Evolutionary conservation across 768 basidiomycete genomes (phyloP).

Genomic region (Auriculariales sp.): DNA sequence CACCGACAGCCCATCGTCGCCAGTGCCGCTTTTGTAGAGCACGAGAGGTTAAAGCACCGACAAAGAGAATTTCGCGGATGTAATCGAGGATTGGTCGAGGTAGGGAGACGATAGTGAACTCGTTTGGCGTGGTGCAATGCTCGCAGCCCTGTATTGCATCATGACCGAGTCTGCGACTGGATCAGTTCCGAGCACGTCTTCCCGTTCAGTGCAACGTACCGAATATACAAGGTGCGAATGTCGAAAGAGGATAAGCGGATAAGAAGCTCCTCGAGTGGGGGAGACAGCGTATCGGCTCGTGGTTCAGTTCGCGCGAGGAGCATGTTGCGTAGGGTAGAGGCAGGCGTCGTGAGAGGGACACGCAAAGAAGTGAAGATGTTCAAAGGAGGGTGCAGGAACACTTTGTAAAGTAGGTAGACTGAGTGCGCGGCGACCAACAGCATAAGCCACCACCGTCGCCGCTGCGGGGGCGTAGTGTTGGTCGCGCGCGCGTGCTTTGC

Average conservation of each 20-base stretch:
- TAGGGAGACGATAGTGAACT: constrained; percentile 45
- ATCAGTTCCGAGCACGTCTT: background rate
- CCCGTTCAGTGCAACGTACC: constrained; percentile 31
- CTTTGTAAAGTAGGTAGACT: constrained; percentile 29
- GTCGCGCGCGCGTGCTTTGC: background rate
- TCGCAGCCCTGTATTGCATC: constrained; percentile 43
- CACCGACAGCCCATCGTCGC: constrained; percentile 31
- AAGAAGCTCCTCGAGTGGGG: constrained; percentile 36
- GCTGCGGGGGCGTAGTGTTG: background rate
- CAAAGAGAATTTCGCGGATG: constrained; percentile 36
- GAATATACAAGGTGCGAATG: constrained; percentile 40
- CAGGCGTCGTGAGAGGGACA: constrained; percentile 38
- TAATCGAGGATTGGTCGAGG: constrained; percentile 44
- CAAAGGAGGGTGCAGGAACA: constrained; percentile 35
- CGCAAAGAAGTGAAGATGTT: constrained; percentile 47
- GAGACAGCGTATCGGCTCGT: constrained; percentile 21
- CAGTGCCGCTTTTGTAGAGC: constrained; percentile 26
- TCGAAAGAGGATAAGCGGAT: constrained; percentile 42
- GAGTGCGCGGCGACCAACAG: constrained; percentile 22
- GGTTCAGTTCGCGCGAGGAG: constrained; percentile 27
- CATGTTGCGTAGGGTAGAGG: constrained; percentile 34
- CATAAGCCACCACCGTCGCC: constrained; percentile 3
- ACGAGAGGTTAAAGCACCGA: constrained; percentile 32
- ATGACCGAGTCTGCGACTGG: constrained; percentile 46
- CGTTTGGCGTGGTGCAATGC: constrained; percentile 46